Conservation (phyloP, 2,329 filamentous ascomycete species). For the Beauveria sp. region DNA sequence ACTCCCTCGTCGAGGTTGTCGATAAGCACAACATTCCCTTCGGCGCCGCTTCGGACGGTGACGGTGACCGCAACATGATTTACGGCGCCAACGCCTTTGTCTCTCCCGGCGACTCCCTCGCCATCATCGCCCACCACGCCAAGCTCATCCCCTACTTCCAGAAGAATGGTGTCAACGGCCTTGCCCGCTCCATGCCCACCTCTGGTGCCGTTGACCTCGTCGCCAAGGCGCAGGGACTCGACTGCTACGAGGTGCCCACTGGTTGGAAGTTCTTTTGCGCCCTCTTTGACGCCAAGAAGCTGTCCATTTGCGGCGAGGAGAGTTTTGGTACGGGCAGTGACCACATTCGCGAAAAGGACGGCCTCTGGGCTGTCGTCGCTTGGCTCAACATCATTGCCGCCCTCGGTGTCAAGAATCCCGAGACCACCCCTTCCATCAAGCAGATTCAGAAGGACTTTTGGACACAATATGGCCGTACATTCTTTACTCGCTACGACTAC, state of each 20-base stretch:
- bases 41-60: conserved; percentile 90
- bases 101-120: conserved; percentile 91
- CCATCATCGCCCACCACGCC: conserved; percentile 96
- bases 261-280: conserved; percentile 99
- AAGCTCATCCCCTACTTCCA: conserved; percentile 97
- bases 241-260: conserved; percentile 94
- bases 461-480: conserved; percentile 90
- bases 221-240: conserved; percentile 84
- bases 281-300: conserved; percentile 87
- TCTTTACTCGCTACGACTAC: conserved; percentile 99
- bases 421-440: conserved; percentile 80
- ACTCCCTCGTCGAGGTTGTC: conserved; percentile 87
- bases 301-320: conserved; percentile 98
- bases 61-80: conserved; percentile 99
- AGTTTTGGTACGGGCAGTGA: conserved; percentile 97
- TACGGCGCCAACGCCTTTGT: conserved; percentile 96
- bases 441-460: conserved; percentile 98
- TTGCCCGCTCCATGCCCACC: conserved; percentile 96
- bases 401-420: conserved; percentile 73
- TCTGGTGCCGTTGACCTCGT: conserved; percentile 93
- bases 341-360: conserved; percentile 98
- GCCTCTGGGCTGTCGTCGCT: conserved; percentile 91
- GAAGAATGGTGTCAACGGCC: conserved; percentile 90
- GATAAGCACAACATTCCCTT: conserved; percentile 91
- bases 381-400: conserved; percentile 99